These are phyloP conservation scores for Flaveria bidentis DNA, from an alignment of 129 eudicot genomes.

Conservation along the genomic window DNA sequence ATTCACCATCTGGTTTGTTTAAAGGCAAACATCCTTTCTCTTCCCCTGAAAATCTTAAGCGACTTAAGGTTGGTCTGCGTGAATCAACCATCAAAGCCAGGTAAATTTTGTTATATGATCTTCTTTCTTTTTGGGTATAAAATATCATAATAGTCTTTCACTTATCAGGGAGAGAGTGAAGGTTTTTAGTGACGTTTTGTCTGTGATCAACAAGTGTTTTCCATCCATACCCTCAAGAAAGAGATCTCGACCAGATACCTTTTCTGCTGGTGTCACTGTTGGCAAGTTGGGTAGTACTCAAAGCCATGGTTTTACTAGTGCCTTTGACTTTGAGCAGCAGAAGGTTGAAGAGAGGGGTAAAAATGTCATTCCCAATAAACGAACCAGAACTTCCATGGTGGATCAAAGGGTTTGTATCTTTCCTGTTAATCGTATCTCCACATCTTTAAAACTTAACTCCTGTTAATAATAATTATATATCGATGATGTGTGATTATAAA, in stretches of 20 bases:
- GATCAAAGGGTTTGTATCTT: conserved; percentile 66
- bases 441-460: not conserved
- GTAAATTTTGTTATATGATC: conserved; percentile 29
- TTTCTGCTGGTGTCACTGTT: conserved; percentile 46
- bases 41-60: conserved; percentile 64
- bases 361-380: conserved; percentile 64
- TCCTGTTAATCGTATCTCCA: not conserved
- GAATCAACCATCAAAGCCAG: conserved; percentile 76
- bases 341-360: conserved; percentile 75
- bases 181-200: conserved; percentile 75
- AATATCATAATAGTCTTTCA: conserved; percentile 16
- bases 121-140: conserved; percentile 3
- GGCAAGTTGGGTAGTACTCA: conserved; percentile 48
- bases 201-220: conserved; percentile 69
- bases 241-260: conserved; percentile 65
- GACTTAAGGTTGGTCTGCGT: conserved; percentile 62
- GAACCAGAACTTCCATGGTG: conserved; percentile 78
- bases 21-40: conserved; percentile 54
- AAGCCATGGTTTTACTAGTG: conserved; percentile 45
- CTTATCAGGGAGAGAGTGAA: conserved; percentile 76
- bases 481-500: not conserved
- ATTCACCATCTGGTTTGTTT: conserved; percentile 38
- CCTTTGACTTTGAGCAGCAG: conserved; percentile 63
- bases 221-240: conserved; percentile 80
- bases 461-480: not conserved